Percentiles rank a stretch among this genome's conserved stretches.
phyloP scores from a whole-genome alignment of 495 filamentous ascomycete species.

The Penicillium samsonianum region DNA sequence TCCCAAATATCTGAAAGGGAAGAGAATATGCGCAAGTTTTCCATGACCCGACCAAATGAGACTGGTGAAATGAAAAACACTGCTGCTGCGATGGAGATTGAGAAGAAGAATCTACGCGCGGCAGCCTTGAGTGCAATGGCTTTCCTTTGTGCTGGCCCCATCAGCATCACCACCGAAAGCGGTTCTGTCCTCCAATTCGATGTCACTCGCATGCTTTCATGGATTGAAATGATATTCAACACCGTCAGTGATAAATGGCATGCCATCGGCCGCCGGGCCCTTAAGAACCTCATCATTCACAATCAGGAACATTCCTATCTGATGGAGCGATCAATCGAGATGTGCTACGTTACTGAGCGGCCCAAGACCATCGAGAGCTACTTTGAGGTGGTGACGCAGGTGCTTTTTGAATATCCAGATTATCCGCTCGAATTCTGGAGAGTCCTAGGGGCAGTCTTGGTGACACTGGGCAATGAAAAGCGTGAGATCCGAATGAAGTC shows the following conservation, averaged over 20 bases:
- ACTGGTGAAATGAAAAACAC: conserved; percentile 70
- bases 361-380: conserved; percentile 91
- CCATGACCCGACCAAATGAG: conserved; percentile 66
- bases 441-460: conserved; percentile 81
- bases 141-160: conserved; percentile 85
- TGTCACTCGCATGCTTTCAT: conserved; percentile 84
- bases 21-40: conserved; percentile 80
- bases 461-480: conserved; percentile 87
- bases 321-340: conserved; percentile 80
- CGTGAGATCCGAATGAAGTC: conserved; percentile 86
- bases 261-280: conserved; percentile 82
- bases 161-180: conserved; percentile 84
- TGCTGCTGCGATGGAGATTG: conserved; percentile 90
- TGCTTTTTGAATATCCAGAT: conserved; percentile 76
- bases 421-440: conserved; percentile 89
- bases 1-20: conserved; percentile 77
- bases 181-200: conserved; percentile 85
- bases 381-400: conserved; percentile 86
- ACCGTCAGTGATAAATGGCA: conserved; percentile 86
- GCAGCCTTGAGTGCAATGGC: conserved; percentile 96
- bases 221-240: conserved; percentile 93
- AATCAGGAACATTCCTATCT: conserved; percentile 83
- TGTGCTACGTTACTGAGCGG: conserved; percentile 71
- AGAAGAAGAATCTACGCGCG: conserved; percentile 86
- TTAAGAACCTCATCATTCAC: conserved; percentile 88